These are phyloP conservation scores for Chlorella sp. DNA, from an alignment of 139 green algal species.

Conservation along the genomic window DNA sequence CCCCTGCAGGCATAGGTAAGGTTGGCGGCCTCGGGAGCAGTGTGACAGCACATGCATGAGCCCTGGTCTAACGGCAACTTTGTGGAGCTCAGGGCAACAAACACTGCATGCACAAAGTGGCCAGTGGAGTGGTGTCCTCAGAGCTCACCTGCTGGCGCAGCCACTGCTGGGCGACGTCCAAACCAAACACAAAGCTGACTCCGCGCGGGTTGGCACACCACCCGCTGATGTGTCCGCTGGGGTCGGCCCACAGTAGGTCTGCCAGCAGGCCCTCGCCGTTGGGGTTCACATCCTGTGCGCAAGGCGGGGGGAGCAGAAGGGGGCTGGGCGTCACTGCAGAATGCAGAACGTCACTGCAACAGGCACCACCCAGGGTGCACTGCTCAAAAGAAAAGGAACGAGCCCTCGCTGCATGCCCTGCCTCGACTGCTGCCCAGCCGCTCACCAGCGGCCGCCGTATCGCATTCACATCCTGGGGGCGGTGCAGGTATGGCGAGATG, in stretches of 20 bases:
- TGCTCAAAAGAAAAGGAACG: no score
- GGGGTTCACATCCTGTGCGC: conserved; percentile 18
- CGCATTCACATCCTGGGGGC: conserved; percentile 21
- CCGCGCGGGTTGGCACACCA: conserved; percentile 38
- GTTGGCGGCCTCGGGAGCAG: neutral
- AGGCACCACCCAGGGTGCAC: no score
- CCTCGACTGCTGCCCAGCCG: neutral
- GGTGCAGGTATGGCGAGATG: conserved; percentile 18
- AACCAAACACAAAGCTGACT: conserved; percentile 26
- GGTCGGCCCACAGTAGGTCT: conserved; percentile 49
- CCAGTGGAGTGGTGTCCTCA: no score
- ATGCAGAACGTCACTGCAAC: no score
- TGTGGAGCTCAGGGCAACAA: no score
- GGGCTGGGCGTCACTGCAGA: no score
- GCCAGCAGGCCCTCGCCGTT: conserved; percentile 1
- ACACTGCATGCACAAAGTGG: neutral
- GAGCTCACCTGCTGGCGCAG: neutral
- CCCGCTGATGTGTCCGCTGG: neutral
- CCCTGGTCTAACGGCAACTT: no score
- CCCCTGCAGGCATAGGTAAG: neutral
- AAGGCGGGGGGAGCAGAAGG: neutral
- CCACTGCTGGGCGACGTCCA: neutral
- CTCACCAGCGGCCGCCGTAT: conserved; percentile 26
- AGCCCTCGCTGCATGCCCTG: no score
- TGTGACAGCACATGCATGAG: no score